Base-by-base conservation (phyloP, 2,329 filamentous ascomycete genomes). In the Lachnellula arida region DNA sequence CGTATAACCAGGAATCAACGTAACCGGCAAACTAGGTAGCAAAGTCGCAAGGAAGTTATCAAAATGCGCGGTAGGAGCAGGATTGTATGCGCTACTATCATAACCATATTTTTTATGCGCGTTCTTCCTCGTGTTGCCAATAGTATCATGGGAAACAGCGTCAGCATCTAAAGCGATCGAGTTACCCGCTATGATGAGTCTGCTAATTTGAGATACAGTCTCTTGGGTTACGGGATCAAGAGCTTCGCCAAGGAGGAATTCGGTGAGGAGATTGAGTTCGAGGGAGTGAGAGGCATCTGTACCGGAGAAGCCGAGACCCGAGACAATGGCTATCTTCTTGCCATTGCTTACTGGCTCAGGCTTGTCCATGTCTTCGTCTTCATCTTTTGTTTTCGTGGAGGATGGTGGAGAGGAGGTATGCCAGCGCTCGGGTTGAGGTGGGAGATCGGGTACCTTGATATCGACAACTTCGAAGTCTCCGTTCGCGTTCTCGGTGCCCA, bases 401-500 rank as follows among this genome's bases (percentile, higher is more conserved):
- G 63, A 54, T 60, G 64, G 69, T 50, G 67, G 72, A 60, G 86
- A 80, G 7, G 86, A 81, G 28, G 87, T 76, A 51, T 87, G 79
- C 91, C 91, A 96, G 32, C 93, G 84, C 49, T 82, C 79, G 12
- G 89, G 87, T 67, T 99, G 94, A 0, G 85, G 84, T 15, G 93
- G 81, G 4, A 99, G 75, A 69, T 97, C 91, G 6, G 94, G 89
- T 44, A 96, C 86, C 68, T 92, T 90, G 63, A 96, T 79, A 72
- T 96, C 93, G 42, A 97, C 80, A 6, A 96, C 88, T 65, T 97
- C 91, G 58, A 99, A 91, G 64, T 96, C 90, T 60, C 94, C 94
- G 73, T 93, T 87, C 51, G 84, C 79, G 66, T 96, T 97, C 70
- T 99, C 94, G 0, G 91, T 96, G 37, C 94, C 94, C 76, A 99